Evolutionary conservation across 495 filamentous ascomycete genomes (phyloP), one percentile per base, ranked within the genome.

Genomic region (Penicillium crystallinum): DNA sequence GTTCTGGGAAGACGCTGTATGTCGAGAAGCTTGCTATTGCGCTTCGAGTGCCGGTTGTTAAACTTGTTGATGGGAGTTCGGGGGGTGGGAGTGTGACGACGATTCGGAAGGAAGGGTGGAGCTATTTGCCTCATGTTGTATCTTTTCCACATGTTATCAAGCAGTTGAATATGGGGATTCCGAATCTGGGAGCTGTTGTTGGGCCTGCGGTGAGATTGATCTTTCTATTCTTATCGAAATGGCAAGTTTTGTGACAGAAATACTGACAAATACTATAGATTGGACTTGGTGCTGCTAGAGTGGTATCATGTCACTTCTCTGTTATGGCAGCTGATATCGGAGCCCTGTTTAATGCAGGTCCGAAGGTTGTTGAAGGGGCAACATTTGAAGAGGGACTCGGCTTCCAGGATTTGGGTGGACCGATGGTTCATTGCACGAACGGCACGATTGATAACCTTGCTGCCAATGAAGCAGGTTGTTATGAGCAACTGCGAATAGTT

Each of bases 391-490:
- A 84, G 67, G 79, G 72, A 1, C 69, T 85, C 1, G 74, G 70
- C 18, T 78, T 81, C 48, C 74, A 74, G 35, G 74, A 79, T 38
- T 63, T 83, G 0, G 81, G 78, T n/a, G 80, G 80, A 0, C 76
- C 77, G 12, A 58, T 65, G 56, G 75, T 86, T 54, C 82, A 86
- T 53, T 83, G 81, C 58, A 81, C 77, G 6, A 84, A 86, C 48
- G 82, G 82, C 0, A 86, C 81, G 1, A 82, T 86, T 49, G 82
- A 86, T 53, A 84, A 86, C 51, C 63, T 83, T 5, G 81, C 82
- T 0, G 71, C 72, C 6, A 76, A 82, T 53, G 82, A 86, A 61
- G 69, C 70, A 10, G 80, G 77, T 22, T 82, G 79, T 53, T 84
- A 81, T 53, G 76, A 81, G 55, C 82, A 85, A 54, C 59, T 85